Evolutionary conservation across 371 early-diverging fungal species (phyloP).

Genomic region (Funneliformis caledonium): DNA sequence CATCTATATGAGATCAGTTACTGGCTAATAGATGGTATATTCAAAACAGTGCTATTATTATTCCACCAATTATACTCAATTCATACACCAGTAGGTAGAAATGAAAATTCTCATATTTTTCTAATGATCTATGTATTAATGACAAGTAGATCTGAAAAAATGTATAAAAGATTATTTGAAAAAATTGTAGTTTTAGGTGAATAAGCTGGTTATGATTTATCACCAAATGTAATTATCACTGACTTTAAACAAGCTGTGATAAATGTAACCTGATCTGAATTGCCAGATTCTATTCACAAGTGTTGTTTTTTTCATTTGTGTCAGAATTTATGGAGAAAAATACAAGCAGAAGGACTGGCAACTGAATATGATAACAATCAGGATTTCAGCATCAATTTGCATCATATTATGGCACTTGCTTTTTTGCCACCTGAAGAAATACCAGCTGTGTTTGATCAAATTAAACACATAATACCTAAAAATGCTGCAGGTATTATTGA

Average conservation of each 20-base stretch:
- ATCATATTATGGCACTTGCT: background rate
- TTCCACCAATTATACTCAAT: background rate
- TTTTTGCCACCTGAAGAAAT: background rate
- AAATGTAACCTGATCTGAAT: background rate
- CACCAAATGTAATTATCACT: background rate
- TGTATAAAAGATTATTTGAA: background rate
- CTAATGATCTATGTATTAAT: background rate
- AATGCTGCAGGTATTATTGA: background rate
- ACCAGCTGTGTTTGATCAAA: background rate
- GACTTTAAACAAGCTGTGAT: background rate
- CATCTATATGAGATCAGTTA: background rate
- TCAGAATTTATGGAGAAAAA: background rate
- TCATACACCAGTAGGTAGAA: background rate
- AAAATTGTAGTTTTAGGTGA: background rate
- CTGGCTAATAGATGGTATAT: background rate
- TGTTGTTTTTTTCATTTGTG: background rate
- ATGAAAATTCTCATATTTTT: background rate
- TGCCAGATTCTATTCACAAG: background rate
- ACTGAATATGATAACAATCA: background rate
- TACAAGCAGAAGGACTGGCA: background rate
- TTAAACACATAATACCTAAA: background rate
- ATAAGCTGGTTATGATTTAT: background rate
- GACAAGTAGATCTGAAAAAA: background rate
- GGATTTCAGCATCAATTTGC: background rate
- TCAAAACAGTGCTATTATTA: background rate